A percentile compares a stretch with the other conserved stretches of the same genome.
phyloP scores from a whole-genome alignment of 371 early-diverging fungal species.

The Zancudomyces culisetae region DNA sequence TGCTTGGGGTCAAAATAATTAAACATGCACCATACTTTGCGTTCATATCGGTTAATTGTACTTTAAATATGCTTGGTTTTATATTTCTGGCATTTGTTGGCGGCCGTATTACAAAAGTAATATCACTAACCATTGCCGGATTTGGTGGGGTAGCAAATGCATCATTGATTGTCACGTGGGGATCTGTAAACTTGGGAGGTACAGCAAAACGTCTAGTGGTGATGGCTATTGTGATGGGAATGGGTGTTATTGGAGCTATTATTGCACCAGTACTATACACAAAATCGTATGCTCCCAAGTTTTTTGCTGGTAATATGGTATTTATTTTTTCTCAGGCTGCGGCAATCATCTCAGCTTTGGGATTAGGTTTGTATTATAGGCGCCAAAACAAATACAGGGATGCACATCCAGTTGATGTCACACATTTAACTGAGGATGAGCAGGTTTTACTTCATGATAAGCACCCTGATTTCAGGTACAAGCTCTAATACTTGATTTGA shows the following conservation, averaged over 20 bases:
- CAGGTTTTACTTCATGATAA: conserved; percentile 1
- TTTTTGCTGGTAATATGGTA: conserved; percentile 1
- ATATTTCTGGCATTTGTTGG: background rate
- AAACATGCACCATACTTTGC: too few species aligned
- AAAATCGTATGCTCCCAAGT: background rate
- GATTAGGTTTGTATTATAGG: background rate
- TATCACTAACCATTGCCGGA: background rate
- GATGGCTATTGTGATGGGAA: background rate
- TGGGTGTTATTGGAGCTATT: conserved; percentile 3
- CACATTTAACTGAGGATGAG: conserved; percentile 1
- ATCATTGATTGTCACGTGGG: background rate
- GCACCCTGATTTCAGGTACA: conserved; percentile 7
- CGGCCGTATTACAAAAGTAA: background rate
- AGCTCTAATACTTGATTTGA: background rate
- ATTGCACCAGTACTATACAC: conserved; percentile 1
- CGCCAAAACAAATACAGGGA: background rate
- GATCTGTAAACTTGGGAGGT: conserved; percentile 1
- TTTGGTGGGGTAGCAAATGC: background rate
- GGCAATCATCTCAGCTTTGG: background rate
- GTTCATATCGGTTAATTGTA: too few species aligned
- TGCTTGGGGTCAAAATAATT: too few species aligned
- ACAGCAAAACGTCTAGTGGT: background rate
- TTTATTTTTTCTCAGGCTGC: background rate
- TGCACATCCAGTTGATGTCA: conserved; percentile 2
- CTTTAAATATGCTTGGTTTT: background rate